Percentiles rank a stretch among this genome's conserved stretches.
These are phyloP conservation scores for Paramecium sonneborni DNA, from an alignment of 73 alveolate genomes.

Conservation along the genomic window DNA sequence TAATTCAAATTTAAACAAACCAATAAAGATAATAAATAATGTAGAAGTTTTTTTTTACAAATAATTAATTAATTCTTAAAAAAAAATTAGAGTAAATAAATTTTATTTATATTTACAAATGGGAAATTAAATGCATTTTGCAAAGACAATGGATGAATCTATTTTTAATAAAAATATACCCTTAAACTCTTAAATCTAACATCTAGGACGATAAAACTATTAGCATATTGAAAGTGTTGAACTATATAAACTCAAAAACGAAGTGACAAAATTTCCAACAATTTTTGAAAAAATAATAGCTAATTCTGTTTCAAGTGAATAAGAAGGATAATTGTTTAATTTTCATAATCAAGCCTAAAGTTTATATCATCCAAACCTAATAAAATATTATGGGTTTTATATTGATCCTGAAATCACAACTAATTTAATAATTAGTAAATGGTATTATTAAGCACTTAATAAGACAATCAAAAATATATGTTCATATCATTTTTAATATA, in stretches of 20 bases:
- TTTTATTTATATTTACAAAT: neutral
- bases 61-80: neutral
- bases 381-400: neutral
- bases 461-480: neutral
- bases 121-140: conserved; percentile 2
- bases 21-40: no score
- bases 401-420: neutral
- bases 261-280: neutral
- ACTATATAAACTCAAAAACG: neutral
- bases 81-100: conserved; percentile 1
- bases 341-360: neutral
- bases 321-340: neutral
- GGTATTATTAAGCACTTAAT: conserved; percentile 3
- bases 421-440: neutral
- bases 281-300: neutral
- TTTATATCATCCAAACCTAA: neutral
- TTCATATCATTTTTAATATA: neutral
- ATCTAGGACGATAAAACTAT: neutral
- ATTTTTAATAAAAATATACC: neutral
- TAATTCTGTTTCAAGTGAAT: neutral
- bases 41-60: no score
- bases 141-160: neutral
- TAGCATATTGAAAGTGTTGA: neutral
- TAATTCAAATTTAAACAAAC: no score
- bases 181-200: neutral